Evolutionary conservation across 306 rosid genomes (phyloP).

Genomic region (Cajanus cajan): DNA sequence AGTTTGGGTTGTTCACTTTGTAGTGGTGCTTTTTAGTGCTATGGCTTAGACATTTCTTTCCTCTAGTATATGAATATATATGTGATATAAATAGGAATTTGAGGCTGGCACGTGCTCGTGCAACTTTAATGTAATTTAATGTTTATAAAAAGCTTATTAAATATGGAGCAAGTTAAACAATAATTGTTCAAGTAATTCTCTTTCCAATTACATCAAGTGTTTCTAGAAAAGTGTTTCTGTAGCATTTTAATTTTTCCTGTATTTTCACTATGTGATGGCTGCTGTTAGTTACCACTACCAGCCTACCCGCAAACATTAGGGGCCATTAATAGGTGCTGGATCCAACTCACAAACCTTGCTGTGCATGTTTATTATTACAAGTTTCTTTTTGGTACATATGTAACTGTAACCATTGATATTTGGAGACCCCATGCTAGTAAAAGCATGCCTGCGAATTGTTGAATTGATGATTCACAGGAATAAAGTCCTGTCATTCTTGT

Average conservation of each 20-base stretch:
- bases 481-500: neutral
- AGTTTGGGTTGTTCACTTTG: neutral
- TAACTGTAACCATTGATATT: neutral
- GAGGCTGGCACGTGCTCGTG: neutral
- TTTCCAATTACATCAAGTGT: neutral
- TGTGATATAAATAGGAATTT: neutral
- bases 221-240: neutral
- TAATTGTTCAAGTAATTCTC: neutral
- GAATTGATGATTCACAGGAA: neutral
- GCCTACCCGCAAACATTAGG: neutral
- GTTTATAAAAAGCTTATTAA: neutral
- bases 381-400: neutral
- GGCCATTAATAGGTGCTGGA: neutral
- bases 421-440: neutral
- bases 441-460: neutral
- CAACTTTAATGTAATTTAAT: neutral
- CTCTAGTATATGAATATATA: neutral
- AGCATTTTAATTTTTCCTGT: neutral
- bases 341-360: slow-evolving; percentile 6
- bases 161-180: neutral
- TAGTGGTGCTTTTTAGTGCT: neutral
- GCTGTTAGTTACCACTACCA: neutral
- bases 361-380: neutral
- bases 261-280: neutral
- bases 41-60: neutral